Evolutionary conservation across 2,329 filamentous ascomycete species (phyloP), one percentile per base, ranked within the genome.

Genomic region (Ophiocordyceps australis): DNA sequence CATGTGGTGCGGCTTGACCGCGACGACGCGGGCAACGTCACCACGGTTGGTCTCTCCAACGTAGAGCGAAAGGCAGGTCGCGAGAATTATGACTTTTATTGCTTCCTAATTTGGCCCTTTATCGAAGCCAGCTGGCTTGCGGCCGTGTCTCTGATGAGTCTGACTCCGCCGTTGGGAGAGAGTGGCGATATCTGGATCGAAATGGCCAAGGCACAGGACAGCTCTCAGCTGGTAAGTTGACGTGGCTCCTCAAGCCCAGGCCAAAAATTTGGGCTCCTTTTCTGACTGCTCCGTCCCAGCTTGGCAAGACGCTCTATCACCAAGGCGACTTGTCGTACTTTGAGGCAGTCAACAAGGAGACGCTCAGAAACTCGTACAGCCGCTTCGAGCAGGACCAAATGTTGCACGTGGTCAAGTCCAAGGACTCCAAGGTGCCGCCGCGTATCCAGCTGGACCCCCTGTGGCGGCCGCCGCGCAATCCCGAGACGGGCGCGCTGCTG

Each of bases 51-150:
- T 5, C 59, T 98, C 7, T 75, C 78, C 12, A 68, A 78, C 5
- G 54, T 65, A 4, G 89, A 98, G 48, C 65, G 85, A 12, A 60
- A 65, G 17, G 72, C 66, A 6, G 89, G 89, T 2, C 62, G 86
- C 20, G 89, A 98, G 49, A 95, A 94, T 41, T 98, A 79, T 41
- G 89, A 98, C 45, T 98, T 98, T 50, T 95, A 95, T 54, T 95
- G 86, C 54, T 98, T 95, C 60, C 55, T 98, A 13, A 82, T 98
- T 34, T 98, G 89, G 89, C 89, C 89, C 0, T 98, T 98, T 38
- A 85, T 95, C 36, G 89, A 98, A 50, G 78, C 85, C 1, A 76
- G 69, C 27, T 98, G 89, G 89, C 65, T 98, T 2, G 85, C 82
- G 9, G 78, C 83, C 1, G 76, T 95, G 1, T 82, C 79, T 0